These are phyloP conservation scores for Phalaenopsis hybrid DNA, from an alignment of 116 monocot species.

Conservation along the genomic window DNA sequence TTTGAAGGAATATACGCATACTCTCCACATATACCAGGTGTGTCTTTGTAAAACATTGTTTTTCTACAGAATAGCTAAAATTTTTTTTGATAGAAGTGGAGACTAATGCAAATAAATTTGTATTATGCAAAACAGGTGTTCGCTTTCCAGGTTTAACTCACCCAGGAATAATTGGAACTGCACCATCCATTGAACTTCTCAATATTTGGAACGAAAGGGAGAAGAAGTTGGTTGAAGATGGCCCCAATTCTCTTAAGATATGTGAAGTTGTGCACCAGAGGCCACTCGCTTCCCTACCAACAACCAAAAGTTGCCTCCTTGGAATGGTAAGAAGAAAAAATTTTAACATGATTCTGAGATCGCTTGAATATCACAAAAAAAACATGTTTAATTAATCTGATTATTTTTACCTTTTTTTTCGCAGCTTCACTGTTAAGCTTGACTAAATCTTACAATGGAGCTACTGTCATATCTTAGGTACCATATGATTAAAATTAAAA, in stretches of 20 bases:
- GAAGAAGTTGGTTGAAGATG: conserved; percentile 49
- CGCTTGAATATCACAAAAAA: not conserved
- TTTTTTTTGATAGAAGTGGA: not conserved
- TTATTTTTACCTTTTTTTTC: not conserved
- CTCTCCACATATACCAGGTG: conserved; percentile 77
- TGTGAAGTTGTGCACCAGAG: conserved; percentile 68
- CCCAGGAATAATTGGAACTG: conserved; percentile 72
- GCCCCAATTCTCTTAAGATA: conserved; percentile 24
- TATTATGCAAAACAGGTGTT: conserved; percentile 38
- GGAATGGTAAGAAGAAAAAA: conserved; percentile 38
- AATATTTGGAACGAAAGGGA: conserved; percentile 81
- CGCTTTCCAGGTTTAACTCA: conserved; percentile 80
- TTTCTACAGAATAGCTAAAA: not conserved
- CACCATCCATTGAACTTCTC: conserved; percentile 70
- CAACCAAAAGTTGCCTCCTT: conserved; percentile 53
- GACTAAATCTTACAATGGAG: no score
- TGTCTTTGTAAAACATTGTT: not conserved
- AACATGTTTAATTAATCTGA: no score
- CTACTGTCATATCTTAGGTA: no score
- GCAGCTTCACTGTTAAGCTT: not conserved
- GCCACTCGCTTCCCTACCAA: conserved; percentile 67
- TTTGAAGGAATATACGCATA: conserved; percentile 88
- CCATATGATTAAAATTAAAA: no score
- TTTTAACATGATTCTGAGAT: not conserved
- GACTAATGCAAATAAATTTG: not conserved